Conservation (phyloP, 225 moss, liverwort and hornwort genomes). For the Rhytidiadelphus loreus region DNA sequence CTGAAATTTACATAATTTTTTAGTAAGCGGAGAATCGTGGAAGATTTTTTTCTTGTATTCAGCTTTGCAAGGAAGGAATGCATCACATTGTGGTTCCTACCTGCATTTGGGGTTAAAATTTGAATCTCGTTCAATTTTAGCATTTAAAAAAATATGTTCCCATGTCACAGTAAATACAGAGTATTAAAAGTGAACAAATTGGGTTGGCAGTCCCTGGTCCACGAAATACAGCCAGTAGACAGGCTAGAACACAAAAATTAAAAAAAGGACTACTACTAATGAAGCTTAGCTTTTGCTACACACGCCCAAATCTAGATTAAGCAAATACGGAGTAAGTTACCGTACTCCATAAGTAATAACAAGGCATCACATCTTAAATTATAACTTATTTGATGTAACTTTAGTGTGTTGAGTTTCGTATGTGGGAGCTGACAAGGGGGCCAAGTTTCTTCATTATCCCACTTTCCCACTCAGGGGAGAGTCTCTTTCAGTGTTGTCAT, state of each 20-base stretch:
- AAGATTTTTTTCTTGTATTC: too few species aligned
- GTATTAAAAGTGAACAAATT: not conserved
- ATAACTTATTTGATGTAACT: not conserved
- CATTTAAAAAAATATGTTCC: not conserved
- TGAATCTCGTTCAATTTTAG: not conserved
- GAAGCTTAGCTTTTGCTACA: not conserved
- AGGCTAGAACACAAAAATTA: not conserved
- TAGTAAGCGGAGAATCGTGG: too few species aligned
- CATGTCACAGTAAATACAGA: not conserved
- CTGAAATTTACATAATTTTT: too few species aligned
- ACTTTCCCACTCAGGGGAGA: not conserved
- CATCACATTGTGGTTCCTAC: too few species aligned
- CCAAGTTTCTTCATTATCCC: not conserved
- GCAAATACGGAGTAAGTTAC: not conserved
- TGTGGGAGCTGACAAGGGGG: not conserved
- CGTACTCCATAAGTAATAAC: not conserved
- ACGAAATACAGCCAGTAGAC: not conserved
- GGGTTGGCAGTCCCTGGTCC: not conserved
- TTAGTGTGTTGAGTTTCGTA: not conserved
- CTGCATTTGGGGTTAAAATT: too few species aligned
- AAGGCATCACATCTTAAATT: not conserved
- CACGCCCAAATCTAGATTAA: slow-evolving; percentile 13
- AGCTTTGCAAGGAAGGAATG: too few species aligned
- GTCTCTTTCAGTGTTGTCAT: not conserved
- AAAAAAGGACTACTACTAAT: not conserved